Evolutionary conservation across 2,329 filamentous ascomycete genomes (phyloP), one percentile per base, ranked within the genome.

Genomic region (Byssothecium circinans): DNA sequence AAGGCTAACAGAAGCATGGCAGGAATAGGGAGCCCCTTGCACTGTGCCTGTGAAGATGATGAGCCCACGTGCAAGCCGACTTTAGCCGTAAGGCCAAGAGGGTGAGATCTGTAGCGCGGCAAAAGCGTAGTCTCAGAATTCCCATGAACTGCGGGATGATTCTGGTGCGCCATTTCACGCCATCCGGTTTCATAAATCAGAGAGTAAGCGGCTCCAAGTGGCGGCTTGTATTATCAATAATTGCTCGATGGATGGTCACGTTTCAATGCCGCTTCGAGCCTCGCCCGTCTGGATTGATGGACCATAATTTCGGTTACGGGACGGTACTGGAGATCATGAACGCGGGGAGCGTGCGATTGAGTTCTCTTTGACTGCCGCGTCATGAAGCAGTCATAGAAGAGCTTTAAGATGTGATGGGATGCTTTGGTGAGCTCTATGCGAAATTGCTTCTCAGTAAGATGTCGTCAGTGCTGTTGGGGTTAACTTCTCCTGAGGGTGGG

Each of bases 311-410:
- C 53, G 54, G 56, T 38, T 56, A 49, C 50, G 50, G 51, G 47
- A 56, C 53, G 52, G 48, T 46, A 49, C 44, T 53, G 59, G 46
- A 52, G 58, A 62, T 62, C 55, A 47, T 50, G 53, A 50, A 48
- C 20, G 34, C 40, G 46, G 42, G 52, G 45, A 47, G 15, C 22
- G 15, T 15, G 34, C 20, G 34, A 36, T 45, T 43, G n/a, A 17
- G 18, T 17, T 34, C 22, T 22, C 29, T 25, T 23, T 44, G 46
- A 39, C 41, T 36, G 36, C 41, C 44, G 47, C 38, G 39, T 34
- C 36, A 23, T 41, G 18, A 8, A 40, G 33, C n/a, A n/a, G n/a
- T n/a, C 22, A 32, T 34, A 17, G 34, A 15, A 32, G 17, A 32
- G 38, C 27, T 35, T 12, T 29, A 33, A 29, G 37, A 39, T 25